Evolutionary conservation across 148 eudicot genomes (phyloP).

Genomic region (Salicornia ramosissima): DNA sequence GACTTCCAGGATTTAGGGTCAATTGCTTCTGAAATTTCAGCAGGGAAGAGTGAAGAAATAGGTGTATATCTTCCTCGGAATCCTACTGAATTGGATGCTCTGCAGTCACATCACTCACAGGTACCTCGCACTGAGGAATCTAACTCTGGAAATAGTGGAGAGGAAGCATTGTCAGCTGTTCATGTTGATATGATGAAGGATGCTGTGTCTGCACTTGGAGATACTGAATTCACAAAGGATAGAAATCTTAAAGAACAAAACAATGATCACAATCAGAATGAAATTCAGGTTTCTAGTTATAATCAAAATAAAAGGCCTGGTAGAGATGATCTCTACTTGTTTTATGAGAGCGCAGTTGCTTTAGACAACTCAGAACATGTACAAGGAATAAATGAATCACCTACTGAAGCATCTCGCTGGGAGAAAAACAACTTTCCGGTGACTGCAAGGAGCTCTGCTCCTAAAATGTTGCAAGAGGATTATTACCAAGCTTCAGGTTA

Average conservation of each 20-base stretch:
- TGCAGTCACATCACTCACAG: constrained; percentile 26
- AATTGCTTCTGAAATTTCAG: constrained; percentile 21
- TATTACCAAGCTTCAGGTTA: constrained; percentile 44
- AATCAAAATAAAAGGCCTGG: constrained; percentile 22
- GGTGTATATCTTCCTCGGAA: constrained; percentile 23
- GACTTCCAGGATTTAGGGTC: constrained; percentile 22
- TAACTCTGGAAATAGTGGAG: constrained; percentile 5
- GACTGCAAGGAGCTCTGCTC: constrained; percentile 21
- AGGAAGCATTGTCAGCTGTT: constrained; percentile 26
- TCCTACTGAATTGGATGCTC: constrained; percentile 25
- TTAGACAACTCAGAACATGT: constrained; percentile 23
- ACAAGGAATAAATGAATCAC: constrained; percentile 27
- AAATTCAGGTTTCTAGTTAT: constrained; percentile 19
- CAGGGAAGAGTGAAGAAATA: constrained; percentile 23
- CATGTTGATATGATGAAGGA: constrained; percentile 23
- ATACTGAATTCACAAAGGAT: constrained; percentile 17
- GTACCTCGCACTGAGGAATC: constrained; percentile 17
- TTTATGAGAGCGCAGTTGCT: constrained; percentile 36
- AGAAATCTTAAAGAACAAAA: constrained; percentile 16
- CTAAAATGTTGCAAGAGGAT: constrained; percentile 25
- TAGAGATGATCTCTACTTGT: constrained; percentile 54
- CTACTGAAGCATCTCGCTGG: constrained; percentile 28
- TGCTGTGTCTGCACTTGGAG: constrained; percentile 27
- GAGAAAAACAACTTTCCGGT: constrained; percentile 26
- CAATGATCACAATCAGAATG: constrained; percentile 25